Base-by-base conservation (phyloP, 805 yeast species). In the Kluyveromyces dobzhanskii region DNA sequence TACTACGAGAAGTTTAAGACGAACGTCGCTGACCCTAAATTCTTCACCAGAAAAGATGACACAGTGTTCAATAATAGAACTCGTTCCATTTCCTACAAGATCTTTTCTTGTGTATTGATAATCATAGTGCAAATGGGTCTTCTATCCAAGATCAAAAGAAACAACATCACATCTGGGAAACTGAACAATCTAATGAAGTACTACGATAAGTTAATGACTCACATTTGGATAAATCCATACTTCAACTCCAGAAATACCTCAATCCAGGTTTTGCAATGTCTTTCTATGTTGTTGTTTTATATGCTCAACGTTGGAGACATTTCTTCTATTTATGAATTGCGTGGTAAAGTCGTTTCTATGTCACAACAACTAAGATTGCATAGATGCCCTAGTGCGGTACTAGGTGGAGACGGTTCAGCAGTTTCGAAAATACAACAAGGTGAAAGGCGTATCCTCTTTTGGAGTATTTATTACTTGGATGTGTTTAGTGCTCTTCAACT, bases 311-410 rank as follows among this genome's bases (percentile, higher is more conserved):
- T 74, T 4, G 94, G 94, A 14, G 87, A 83, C 56, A 72, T 78
- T 32, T 70, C 78, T 7, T 78, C 85, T 1, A 70, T 86, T 44
- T 86, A 85, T 62, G 81, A 80, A 38, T 67, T 83, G 30, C 69
- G 95, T 43, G 88, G 90, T 31, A 69, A 78, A 48, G 78, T 81
- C 6, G 75, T 81, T 10, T 78, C 86, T 19, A 82, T 85, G 88
- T 80, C 88, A 4, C 94, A 85, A 50, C 92, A 86, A 49, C 64
- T 87, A 38, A 73, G 96, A 49, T 65, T 87, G 32, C 94, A 86
- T 56, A 69, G 94, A 48, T 82, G 94, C 58, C 95, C 94, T 8
- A 78, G 88, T 4, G 90, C 90, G 0, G 87, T 85, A 3, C 62
- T 81, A 36, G 75, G 77, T 3, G 69, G 70, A n/a, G 69, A 68